Conservation (phyloP, 129 eudicot genomes). For the Heracleum sosnowskyi region DNA sequence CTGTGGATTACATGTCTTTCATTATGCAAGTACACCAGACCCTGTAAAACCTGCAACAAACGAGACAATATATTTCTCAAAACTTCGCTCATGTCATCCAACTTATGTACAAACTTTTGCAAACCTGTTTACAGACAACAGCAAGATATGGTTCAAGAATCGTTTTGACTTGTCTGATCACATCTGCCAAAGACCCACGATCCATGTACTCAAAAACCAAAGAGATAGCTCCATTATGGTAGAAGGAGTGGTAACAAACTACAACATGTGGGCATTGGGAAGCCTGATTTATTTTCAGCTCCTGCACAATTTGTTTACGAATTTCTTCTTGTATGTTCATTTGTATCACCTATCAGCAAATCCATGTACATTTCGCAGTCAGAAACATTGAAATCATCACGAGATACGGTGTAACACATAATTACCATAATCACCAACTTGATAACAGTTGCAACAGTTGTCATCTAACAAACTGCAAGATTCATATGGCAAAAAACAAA, state of each 20-base stretch:
- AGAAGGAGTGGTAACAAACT: conserved; percentile 91
- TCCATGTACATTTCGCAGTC: neutral
- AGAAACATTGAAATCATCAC: neutral
- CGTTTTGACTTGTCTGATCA: conserved; percentile 85
- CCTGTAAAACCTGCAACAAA: conserved; percentile 67
- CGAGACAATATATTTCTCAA: neutral
- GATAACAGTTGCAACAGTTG: neutral
- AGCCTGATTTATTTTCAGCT: conserved; percentile 89
- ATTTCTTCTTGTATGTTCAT: conserved; percentile 97
- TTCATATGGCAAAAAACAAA: neutral
- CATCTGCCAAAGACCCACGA: conserved; percentile 87
- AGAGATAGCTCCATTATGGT: conserved; percentile 90
- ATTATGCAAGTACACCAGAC: conserved; percentile 84
- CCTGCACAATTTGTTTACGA: conserved; percentile 96
- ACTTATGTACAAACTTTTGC: neutral
- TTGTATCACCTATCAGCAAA: conserved; percentile 72
- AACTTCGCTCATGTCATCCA: neutral
- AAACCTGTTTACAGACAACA: conserved; percentile 92
- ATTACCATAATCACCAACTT: neutral
- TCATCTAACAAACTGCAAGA: neutral
- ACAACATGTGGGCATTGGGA: conserved; percentile 86
- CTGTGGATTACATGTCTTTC: conserved; percentile 94
- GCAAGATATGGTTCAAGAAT: conserved; percentile 98
- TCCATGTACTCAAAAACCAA: conserved; percentile 96
- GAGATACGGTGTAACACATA: neutral